These are phyloP conservation scores for Colletotrichum eleusines DNA, from an alignment of 2,329 filamentous ascomycete genomes.

Conservation along the genomic window DNA sequence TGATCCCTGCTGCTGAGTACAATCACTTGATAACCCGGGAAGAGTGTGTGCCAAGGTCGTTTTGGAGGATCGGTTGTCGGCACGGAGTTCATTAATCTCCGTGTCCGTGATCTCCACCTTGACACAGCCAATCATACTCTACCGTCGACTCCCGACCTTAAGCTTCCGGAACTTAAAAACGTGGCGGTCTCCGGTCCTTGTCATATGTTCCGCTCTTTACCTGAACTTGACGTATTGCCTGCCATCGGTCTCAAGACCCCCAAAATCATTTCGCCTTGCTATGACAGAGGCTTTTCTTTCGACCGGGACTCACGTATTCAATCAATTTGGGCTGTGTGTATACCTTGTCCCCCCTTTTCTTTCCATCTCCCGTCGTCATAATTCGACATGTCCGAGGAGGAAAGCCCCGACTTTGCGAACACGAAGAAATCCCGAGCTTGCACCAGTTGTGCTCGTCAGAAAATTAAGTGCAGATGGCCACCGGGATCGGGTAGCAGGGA, in stretches of 20 bases:
- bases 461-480: conserved; percentile 54
- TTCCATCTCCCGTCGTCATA: background rate
- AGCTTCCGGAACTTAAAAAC: conserved; percentile 23
- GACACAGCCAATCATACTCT: conserved; percentile 17
- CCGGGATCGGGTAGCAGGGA: conserved; percentile 43
- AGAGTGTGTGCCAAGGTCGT: too few species aligned
- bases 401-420: conserved; percentile 9
- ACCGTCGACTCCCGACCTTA: background rate
- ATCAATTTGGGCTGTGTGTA: background rate
- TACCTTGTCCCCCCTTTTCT: background rate
- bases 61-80: conserved; percentile 6
- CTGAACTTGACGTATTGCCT: background rate
- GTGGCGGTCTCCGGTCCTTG: conserved; percentile 11
- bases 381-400: background rate
- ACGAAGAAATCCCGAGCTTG: conserved; percentile 50
- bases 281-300: too few species aligned
- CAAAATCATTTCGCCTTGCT: background rate
- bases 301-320: background rate
- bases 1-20: background rate
- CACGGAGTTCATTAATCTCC: background rate
- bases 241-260: too few species aligned
- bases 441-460: conserved; percentile 51
- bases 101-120: background rate
- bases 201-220: conserved; percentile 4
- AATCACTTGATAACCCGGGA: too few species aligned